These are phyloP conservation scores for Periconia macrospinosa DNA, from an alignment of 2,329 filamentous ascomycete genomes.

Conservation along the genomic window DNA sequence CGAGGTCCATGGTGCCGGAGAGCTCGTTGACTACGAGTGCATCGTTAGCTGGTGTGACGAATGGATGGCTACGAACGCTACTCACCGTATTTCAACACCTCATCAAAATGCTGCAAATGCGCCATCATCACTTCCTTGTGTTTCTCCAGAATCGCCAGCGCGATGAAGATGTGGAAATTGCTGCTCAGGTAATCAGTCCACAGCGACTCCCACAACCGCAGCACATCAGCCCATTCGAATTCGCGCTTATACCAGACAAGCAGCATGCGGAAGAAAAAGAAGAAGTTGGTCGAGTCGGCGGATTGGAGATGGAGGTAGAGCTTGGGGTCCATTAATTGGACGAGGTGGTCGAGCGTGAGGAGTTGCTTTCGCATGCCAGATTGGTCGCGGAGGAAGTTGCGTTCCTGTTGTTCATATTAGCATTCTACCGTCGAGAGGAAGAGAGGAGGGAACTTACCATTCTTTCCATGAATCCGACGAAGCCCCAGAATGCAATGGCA, in stretches of 20 bases:
- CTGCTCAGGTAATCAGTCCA: constrained; percentile 92
- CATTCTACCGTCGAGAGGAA: neutral
- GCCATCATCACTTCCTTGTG: constrained; percentile 96
- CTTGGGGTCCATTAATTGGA: constrained; percentile 94
- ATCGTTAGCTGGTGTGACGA: neutral
- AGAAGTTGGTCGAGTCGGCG: constrained; percentile 97
- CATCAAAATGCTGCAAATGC: constrained; percentile 91
- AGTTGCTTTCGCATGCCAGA: constrained; percentile 95
- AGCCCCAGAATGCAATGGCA: constrained; percentile 94
- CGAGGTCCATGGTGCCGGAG: constrained; percentile 87
- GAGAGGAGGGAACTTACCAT: constrained; percentile 59
- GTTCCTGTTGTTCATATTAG: constrained; percentile 58
- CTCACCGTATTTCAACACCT: constrained; percentile 93
- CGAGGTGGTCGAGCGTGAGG: constrained; percentile 86
- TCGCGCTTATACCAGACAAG: constrained; percentile 99
- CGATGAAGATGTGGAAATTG: constrained; percentile 93
- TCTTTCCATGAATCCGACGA: constrained; percentile 92
- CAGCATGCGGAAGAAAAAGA: constrained; percentile 99
- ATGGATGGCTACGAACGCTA: constrained; percentile 15
- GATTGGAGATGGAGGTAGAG: constrained; percentile 87
- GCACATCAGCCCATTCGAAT: constrained; percentile 84
- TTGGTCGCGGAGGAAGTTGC: constrained; percentile 94
- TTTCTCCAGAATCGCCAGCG: constrained; percentile 91
- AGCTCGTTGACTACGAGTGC: constrained; percentile 81
- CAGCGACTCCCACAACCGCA: constrained; percentile 86